A percentile compares a stretch with the other conserved stretches of the same genome.
phyloP scores from a whole-genome alignment of 2,329 filamentous ascomycete species.

The Xylaria sp. region DNA sequence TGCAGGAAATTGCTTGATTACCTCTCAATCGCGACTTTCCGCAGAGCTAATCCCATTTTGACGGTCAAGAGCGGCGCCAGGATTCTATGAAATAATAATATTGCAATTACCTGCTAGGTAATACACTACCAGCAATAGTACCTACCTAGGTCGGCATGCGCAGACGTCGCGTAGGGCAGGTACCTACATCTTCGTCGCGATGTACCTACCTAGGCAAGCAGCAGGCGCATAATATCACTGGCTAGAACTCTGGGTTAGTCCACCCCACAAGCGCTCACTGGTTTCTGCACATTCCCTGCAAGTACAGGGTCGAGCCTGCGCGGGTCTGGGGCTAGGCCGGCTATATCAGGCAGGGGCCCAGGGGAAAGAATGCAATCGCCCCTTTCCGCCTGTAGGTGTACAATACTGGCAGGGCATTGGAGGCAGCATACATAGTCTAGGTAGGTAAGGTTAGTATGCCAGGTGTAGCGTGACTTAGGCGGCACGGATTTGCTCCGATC shows the following conservation, averaged over 20 bases:
- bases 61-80: constrained; percentile 21
- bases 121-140: neutral
- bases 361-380: constrained; percentile 6
- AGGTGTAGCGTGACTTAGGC: too few relatives aligned
- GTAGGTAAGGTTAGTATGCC: neutral
- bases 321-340: constrained; percentile 15
- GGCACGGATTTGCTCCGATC: neutral
- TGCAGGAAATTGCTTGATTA: constrained; percentile 32
- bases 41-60: constrained; percentile 31
- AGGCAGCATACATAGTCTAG: neutral
- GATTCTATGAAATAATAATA: constrained; percentile 20
- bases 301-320: neutral
- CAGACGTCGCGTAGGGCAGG: neutral
- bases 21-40: constrained; percentile 26
- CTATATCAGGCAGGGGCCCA: constrained; percentile 9
- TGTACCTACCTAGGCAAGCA: neutral
- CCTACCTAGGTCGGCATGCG: neutral
- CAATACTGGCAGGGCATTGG: neutral
- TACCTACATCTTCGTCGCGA: neutral
- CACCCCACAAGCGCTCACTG: constrained; percentile 11
- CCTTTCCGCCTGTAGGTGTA: constrained; percentile 20
- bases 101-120: constrained; percentile 6
- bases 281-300: constrained; percentile 6
- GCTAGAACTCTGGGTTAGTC: neutral
- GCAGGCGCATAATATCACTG: constrained; percentile 4